Evolutionary conservation across 371 early-diverging fungal genomes (phyloP), one percentile per base, ranked within the genome.

Genomic region (Smittium mucronatum): DNA sequence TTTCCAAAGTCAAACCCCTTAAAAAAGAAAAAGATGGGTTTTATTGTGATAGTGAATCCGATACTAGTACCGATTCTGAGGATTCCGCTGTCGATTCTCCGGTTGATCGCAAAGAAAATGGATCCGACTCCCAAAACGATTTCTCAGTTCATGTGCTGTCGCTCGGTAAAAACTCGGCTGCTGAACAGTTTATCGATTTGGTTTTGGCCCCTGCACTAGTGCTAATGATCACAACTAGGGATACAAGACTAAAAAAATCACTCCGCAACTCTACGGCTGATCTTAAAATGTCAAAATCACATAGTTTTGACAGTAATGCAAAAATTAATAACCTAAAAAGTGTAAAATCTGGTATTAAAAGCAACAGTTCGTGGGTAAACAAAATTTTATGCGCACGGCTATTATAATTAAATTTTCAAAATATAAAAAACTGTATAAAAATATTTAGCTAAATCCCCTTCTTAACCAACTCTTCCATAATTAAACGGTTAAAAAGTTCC

Each of bases 401-500:
- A 57, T 17, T 57, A 57, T 17, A 57, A 17, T 17, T 17, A 57
- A 57, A 57, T 57, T 17, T 17, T 17, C 17, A 57, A 17, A 57
- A 57, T 17, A 63, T n/a, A n/a, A 26, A 15, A 26, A 63, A 63
- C 11, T 15, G 5, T 15, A 15, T 5, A 63, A 63, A 57, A 57
- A 17, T 57, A 17, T 17, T 17, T 57, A n/a, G n/a, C n/a, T n/a
- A n/a, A n/a, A n/a, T n/a, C n/a, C n/a, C 15, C 31, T 29, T 29
- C 28, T 65, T 65, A 25, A 33, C 25, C 25, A 65, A 35, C 65
- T 65, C 65, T 35, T 65, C 65, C 15, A 65, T 21, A 65, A 65
- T 65, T 8, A 34, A 33, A 11, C 21, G 57, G 31, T 69, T 68
- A 57, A 69, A 47, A 17, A 57, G 1, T 17, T 65, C 34, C n/a